These are phyloP conservation scores for Xylaria hypoxylon DNA, from an alignment of 2,329 filamentous ascomycete genomes.

Conservation along the genomic window DNA sequence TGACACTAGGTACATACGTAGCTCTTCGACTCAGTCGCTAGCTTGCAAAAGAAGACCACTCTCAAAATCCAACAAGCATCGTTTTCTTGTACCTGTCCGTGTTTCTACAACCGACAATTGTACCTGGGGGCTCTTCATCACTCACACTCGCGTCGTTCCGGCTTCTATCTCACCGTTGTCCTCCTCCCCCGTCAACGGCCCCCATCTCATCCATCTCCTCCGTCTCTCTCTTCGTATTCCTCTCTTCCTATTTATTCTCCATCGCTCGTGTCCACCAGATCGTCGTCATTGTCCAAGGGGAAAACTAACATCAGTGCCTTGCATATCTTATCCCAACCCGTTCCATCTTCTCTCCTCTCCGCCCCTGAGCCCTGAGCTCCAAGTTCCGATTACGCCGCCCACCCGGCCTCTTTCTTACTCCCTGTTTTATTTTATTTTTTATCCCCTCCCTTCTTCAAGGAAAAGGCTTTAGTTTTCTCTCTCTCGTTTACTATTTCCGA, in stretches of 20 bases:
- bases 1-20: slow-evolving; percentile 10
- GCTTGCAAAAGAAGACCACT: slow-evolving; percentile 24
- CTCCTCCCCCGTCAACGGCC: slow-evolving; percentile 23
- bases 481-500: slow-evolving; percentile 23
- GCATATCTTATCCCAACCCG: slow-evolving; percentile 27
- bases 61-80: slow-evolving; percentile 38
- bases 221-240: too few species aligned
- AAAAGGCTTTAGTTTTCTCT: slow-evolving; percentile 1
- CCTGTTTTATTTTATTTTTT: slow-evolving; percentile 22
- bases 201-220: background rate
- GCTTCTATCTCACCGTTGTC: slow-evolving; percentile 34
- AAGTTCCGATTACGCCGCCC: slow-evolving; percentile 30
- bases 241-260: background rate
- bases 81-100: slow-evolving; percentile 34
- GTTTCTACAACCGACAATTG: slow-evolving; percentile 37
- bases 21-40: slow-evolving; percentile 15
- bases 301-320: slow-evolving; percentile 26
- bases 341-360: slow-evolving; percentile 15
- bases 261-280: background rate
- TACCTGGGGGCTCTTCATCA: slow-evolving; percentile 32
- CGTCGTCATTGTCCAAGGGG: slow-evolving; percentile 9
- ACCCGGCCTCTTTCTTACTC: slow-evolving; percentile 17
- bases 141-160: slow-evolving; percentile 34
- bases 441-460: slow-evolving; percentile 25
- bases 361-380: slow-evolving; percentile 31